Evolutionary conservation across 306 rosid genomes (phyloP).

Genomic region (Sesbania bispinosa): DNA sequence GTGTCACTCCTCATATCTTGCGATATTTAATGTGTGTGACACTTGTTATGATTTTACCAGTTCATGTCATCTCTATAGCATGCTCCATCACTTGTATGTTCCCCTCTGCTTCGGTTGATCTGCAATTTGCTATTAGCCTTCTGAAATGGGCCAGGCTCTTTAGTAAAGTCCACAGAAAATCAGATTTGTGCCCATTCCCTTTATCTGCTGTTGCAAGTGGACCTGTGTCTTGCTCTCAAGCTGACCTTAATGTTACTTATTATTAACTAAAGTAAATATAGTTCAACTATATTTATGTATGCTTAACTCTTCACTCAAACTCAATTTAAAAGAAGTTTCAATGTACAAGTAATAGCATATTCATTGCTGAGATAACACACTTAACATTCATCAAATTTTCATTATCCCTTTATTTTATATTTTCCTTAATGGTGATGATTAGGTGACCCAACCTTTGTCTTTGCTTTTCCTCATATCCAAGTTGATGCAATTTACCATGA

Average conservation of each 20-base stretch:
- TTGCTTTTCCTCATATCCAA: slow-evolving; percentile 24
- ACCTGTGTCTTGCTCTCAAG: slow-evolving; percentile 27
- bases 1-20: not conserved
- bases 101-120: not conserved
- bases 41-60: not conserved
- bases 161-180: not conserved
- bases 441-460: not conserved
- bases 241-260: slow-evolving; percentile 5
- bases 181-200: slow-evolving; percentile 25
- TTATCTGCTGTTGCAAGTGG: slow-evolving; percentile 30
- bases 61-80: not conserved
- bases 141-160: slow-evolving; percentile 18
- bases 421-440: slow-evolving; percentile 1
- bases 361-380: not conserved
- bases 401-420: not conserved
- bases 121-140: slow-evolving; percentile 5
- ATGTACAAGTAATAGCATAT: not conserved
- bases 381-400: not conserved
- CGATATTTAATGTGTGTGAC: slow-evolving; percentile 2
- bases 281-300: not conserved
- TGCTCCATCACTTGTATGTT: not conserved
- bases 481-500: slow-evolving; percentile 26
- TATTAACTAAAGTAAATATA: not conserved
- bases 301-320: not conserved
- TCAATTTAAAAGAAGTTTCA: not conserved